Conservation (phyloP, 1,139 yeast species). For the Kodamaea anthophila region DNA sequence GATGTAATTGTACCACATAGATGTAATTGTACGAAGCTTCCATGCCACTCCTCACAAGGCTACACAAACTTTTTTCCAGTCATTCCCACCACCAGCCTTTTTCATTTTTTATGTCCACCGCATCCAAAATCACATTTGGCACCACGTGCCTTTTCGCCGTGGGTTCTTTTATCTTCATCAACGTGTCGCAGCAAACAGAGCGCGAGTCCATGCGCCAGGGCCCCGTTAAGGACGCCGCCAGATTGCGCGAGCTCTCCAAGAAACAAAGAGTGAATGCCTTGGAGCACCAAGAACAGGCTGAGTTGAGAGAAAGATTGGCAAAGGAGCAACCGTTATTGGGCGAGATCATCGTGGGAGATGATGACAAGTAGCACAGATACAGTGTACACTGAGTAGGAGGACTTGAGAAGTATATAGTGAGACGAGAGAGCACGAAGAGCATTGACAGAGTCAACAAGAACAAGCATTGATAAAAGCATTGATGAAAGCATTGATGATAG, state of each 20-base stretch:
- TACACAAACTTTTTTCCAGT: too few species aligned
- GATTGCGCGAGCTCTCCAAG: constrained; percentile 34
- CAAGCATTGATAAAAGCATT: too few species aligned
- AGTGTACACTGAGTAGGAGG: too few species aligned
- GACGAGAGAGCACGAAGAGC: too few species aligned
- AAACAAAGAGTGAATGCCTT: constrained; percentile 50
- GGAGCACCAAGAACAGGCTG: constrained; percentile 73
- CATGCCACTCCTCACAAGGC: too few species aligned
- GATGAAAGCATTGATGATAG: too few species aligned
- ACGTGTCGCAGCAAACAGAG: constrained; percentile 60
- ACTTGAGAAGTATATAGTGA: too few species aligned
- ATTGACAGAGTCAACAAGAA: too few species aligned
- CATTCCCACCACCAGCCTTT: too few species aligned
- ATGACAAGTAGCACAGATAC: constrained; percentile 1
- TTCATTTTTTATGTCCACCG: constrained; percentile 55
- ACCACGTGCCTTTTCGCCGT: constrained; percentile 51
- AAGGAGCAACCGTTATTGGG: constrained; percentile 56
- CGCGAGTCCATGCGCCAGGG: constrained; percentile 70
- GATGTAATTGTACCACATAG: too few species aligned
- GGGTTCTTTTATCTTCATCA: constrained; percentile 59
- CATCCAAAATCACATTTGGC: constrained; percentile 65
- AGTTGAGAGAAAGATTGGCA: constrained; percentile 57
- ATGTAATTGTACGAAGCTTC: too few species aligned
- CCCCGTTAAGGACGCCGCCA: constrained; percentile 69
- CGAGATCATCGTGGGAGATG: constrained; percentile 32